Conservation (phyloP, 176 grass and related monocot species). For the Rhynchospora tenuis region DNA sequence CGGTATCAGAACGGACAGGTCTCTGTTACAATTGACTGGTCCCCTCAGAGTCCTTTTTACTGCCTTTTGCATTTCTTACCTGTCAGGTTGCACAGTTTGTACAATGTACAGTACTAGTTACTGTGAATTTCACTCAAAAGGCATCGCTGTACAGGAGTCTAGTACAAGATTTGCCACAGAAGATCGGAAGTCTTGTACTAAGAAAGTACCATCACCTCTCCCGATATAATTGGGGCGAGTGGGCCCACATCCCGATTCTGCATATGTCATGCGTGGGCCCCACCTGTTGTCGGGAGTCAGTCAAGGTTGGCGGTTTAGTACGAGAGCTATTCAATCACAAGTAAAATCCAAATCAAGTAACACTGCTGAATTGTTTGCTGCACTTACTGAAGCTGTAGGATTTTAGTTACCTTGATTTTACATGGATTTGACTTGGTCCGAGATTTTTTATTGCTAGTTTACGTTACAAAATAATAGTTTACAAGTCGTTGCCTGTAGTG, state of each 20-base stretch:
- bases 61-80: neutral
- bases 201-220: constrained; percentile 12
- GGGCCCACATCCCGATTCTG: neutral
- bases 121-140: neutral
- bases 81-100: neutral
- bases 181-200: neutral
- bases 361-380: neutral
- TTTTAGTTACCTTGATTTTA: neutral
- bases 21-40: neutral
- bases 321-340: neutral
- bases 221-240: constrained; percentile 5
- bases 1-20: constrained; percentile 6
- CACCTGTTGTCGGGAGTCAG: neutral
- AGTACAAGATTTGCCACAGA: neutral
- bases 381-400: neutral
- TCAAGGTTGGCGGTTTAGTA: neutral
- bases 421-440: too few relatives aligned
- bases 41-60: neutral
- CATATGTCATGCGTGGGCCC: neutral
- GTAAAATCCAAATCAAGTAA: neutral
- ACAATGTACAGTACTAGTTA: neutral
- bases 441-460: too few relatives aligned
- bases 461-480: neutral
- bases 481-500: neutral
- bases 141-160: neutral